Evolutionary conservation across 75 land plant species (phyloP), one percentile per base, ranked within the genome.

Genomic region (Cryptomeria japonica): DNA sequence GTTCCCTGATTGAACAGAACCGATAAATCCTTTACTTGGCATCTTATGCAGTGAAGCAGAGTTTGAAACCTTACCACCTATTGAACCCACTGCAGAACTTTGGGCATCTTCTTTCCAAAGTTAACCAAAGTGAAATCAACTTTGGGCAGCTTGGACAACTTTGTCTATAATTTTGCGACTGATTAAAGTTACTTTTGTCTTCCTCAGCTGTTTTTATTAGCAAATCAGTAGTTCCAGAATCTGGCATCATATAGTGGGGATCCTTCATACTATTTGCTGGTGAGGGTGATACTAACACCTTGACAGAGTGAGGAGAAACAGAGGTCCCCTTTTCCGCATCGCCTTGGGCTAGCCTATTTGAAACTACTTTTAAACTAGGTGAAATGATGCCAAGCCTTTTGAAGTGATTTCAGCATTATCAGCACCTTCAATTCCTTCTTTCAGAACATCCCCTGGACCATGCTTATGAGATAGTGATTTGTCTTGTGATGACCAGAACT

Each of bases 141-240:
- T 87, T 93, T 87, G 92, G 93, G 22, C 91, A 94, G 89, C 96
- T 93, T 2, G 94, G 93, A 91, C 94, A 93, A 79, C 94, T 93
- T 51, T 93, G 94, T 75, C 98, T 94, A 64, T 94, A 92, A 85
- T 93, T 97, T 37, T 92, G 99, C 25, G 96, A 95, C 56, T 97
- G 97, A 88, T 96, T 94, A 83, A 98, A 96, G 87, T 95, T 92
- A 78, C 96, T 94, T 88, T 92, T 96, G 84, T 97, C 98, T 44
- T 97, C 99, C 88, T 90, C 93, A 55, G 84, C 85, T 15, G 89
- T 16, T 15, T 83, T 32, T 18, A 72, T 80, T 46, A 86, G 88
- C 31, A 86, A 82, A 46, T 96, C 94, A 44, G 89, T 58, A 15
- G 82, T 46, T 0, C 86, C 90, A 90, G 80, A 87, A 41, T 22